phyloP scores from a whole-genome alignment of 345 rosid genomes.

The Populus alba region DNA sequence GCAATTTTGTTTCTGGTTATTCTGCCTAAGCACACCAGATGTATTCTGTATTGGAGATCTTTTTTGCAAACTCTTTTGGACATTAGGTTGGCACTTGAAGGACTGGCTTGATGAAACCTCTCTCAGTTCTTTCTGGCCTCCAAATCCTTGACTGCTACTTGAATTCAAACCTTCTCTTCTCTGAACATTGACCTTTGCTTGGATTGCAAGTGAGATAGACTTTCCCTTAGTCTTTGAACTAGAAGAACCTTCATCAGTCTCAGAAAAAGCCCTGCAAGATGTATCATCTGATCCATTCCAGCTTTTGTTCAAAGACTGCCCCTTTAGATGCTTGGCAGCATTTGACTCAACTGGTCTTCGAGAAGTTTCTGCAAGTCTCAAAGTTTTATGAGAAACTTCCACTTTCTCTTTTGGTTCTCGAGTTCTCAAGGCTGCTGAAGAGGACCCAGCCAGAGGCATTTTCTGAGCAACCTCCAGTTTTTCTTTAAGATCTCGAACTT shows the following conservation, averaged over 20 bases:
- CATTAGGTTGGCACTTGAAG: constrained; percentile 53
- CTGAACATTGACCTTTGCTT: constrained; percentile 81
- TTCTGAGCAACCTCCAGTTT: constrained; percentile 64
- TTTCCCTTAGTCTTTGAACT: constrained; percentile 51
- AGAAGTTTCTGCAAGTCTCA: constrained; percentile 45
- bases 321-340: constrained; percentile 56
- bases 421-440: constrained; percentile 35
- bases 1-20: constrained; percentile 85
- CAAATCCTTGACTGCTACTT: constrained; percentile 32
- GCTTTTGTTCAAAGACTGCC: constrained; percentile 60
- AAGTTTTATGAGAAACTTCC: constrained; percentile 43
- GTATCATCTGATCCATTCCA: constrained; percentile 57
- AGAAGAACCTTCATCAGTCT: constrained; percentile 49
- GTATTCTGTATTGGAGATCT: constrained; percentile 36
- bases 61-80: constrained; percentile 51
- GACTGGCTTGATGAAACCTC: constrained; percentile 53
- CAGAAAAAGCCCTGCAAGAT: constrained; percentile 33
- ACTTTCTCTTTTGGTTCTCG: constrained; percentile 48
- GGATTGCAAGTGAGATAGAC: constrained; percentile 81
- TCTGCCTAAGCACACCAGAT: constrained; percentile 73
- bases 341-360: constrained; percentile 49
- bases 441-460: constrained; percentile 32
- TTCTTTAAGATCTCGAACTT: constrained; percentile 61
- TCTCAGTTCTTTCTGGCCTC: constrained; percentile 44
- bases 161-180: constrained; percentile 59